Evolutionary conservation across 495 filamentous ascomycete species (phyloP).

Genomic region (Cudoniella acicularis): DNA sequence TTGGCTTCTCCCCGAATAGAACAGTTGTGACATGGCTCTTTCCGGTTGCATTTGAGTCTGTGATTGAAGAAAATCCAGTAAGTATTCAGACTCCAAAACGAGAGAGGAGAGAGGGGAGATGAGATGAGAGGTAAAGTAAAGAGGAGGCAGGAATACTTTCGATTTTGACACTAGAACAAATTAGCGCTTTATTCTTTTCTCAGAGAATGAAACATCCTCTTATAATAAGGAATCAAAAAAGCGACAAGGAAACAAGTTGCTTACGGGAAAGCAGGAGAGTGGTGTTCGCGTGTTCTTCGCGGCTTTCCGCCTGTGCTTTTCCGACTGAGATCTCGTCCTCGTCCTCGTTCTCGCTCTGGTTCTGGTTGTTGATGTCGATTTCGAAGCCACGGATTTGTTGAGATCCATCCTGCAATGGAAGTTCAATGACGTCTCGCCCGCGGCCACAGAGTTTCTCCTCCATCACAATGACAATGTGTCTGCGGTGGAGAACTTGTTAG

Average conservation of each 20-base stretch:
- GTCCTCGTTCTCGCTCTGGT: no score
- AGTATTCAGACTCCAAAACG: background rate
- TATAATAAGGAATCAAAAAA: no score
- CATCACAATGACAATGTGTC: no score
- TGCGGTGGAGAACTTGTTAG: no score
- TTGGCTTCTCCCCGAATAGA: slow-evolving; percentile 20
- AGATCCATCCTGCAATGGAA: background rate
- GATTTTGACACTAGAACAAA: slow-evolving; percentile 1
- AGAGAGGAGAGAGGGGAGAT: background rate
- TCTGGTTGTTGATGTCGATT: background rate
- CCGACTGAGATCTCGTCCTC: no score
- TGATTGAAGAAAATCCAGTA: background rate
- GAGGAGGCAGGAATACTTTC: background rate
- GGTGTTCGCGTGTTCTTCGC: background rate
- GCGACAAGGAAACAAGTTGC: no score
- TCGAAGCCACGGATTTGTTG: background rate
- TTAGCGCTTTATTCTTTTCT: no score
- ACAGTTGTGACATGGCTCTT: slow-evolving; percentile 37
- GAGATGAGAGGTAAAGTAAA: background rate
- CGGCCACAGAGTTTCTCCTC: background rate
- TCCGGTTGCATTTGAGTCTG: slow-evolving; percentile 40
- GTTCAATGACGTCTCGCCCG: background rate
- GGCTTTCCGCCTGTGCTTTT: background rate
- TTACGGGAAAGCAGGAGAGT: background rate
- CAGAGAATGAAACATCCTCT: no score